Evolutionary conservation across 2,329 filamentous ascomycete genomes (phyloP).

Genomic region (Scedosporium boydii): DNA sequence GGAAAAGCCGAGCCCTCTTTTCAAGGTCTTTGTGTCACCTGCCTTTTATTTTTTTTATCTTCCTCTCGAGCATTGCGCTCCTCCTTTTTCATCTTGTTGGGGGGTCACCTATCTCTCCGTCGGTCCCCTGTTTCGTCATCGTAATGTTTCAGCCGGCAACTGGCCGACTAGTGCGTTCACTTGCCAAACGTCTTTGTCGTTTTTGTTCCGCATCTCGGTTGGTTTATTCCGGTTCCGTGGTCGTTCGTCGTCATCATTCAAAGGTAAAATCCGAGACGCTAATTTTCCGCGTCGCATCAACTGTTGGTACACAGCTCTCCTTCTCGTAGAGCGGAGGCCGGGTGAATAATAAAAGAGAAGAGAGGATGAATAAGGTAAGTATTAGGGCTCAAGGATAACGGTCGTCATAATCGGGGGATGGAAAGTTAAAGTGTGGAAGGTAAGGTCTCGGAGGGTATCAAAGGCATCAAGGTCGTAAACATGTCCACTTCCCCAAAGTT

Average conservation of each 20-base stretch:
- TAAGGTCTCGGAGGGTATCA: not conserved
- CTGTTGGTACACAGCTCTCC: not conserved
- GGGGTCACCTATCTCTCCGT: not conserved
- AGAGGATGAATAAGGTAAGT: not conserved
- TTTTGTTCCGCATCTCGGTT: not conserved
- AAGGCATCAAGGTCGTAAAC: not conserved
- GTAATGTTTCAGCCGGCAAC: not conserved
- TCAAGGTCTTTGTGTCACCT: not conserved
- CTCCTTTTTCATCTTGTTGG: not conserved
- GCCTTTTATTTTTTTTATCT: not conserved
- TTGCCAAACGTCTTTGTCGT: not conserved
- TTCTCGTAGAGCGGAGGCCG: not conserved
- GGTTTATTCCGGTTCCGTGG: not conserved
- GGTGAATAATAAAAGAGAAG: not conserved
- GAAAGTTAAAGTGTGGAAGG: not conserved
- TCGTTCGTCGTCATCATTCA: not conserved
- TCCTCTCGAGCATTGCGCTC: not conserved
- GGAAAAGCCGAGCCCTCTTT: not conserved
- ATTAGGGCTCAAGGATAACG: not conserved
- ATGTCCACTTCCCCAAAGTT: not conserved
- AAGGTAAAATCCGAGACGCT: not conserved
- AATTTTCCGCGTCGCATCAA: not conserved
- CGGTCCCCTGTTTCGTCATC: not conserved
- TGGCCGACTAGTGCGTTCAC: not conserved
- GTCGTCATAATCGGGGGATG: not conserved